A percentile compares a stretch with the other conserved stretches of the same genome.
phyloP scores from a whole-genome alignment of 2,329 filamentous ascomycete genomes.

The Aspergillus latus region DNA sequence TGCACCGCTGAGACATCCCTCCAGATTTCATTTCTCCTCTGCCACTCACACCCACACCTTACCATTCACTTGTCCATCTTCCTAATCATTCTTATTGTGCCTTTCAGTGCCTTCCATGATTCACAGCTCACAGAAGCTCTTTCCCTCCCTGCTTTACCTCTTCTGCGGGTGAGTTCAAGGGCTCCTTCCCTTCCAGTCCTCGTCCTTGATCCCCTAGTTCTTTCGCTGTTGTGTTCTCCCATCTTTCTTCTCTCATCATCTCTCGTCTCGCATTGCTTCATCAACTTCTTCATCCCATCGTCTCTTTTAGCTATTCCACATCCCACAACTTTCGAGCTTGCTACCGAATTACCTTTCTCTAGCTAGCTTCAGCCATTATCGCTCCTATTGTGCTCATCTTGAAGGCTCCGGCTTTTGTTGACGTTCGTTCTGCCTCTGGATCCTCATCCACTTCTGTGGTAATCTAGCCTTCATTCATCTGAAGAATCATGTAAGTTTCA shows the following conservation, averaged over 20 bases:
- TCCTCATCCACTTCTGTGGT: conserved; percentile 5
- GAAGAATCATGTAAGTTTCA: not conserved
- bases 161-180: not conserved
- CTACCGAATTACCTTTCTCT: conserved; percentile 52
- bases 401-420: conserved; percentile 6
- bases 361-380: conserved; percentile 38
- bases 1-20: not conserved
- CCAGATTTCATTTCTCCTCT: not conserved
- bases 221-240: not conserved
- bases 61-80: not conserved
- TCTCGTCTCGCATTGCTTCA: conserved; percentile 12
- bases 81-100: not conserved
- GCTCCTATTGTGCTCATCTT: conserved; percentile 16
- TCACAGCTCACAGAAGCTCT: not conserved
- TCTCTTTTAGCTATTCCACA: conserved; percentile 43
- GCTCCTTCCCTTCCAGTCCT: conserved; percentile 10
- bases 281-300: conserved; percentile 55
- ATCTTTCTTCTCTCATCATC: not conserved
- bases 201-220: conserved; percentile 6
- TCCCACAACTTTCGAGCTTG: conserved; percentile 21
- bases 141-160: conserved; percentile 10
- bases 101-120: conserved; percentile 2
- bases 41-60: not conserved
- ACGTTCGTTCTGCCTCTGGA: conserved; percentile 11
- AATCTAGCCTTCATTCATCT: conserved; percentile 10